Percentiles rank a stretch among this genome's conserved stretches.
Conservation (phyloP, 306 rosid genomes). For the Sesbania bispinosa region DNA sequence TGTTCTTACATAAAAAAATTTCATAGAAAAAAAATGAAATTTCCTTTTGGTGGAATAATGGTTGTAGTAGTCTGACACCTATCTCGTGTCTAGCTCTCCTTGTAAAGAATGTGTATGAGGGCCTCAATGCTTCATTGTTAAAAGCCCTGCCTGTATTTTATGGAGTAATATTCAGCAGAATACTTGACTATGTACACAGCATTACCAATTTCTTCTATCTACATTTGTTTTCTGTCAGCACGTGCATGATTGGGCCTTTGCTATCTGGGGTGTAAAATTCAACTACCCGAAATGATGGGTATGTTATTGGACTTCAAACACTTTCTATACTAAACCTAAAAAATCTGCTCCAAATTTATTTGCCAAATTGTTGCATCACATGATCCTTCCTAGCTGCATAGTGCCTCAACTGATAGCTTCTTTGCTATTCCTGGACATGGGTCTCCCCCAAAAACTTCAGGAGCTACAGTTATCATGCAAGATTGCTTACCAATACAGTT, state of each 20-base stretch:
- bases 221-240: constrained; percentile 28
- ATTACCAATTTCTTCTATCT: constrained; percentile 39
- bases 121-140: constrained; percentile 16
- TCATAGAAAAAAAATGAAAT: constrained; percentile 10
- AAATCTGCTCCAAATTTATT: constrained; percentile 25
- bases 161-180: constrained; percentile 26
- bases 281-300: background rate
- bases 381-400: constrained; percentile 47
- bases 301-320: background rate
- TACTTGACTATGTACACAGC: constrained; percentile 33
- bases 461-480: constrained; percentile 47
- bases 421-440: constrained; percentile 53
- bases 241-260: constrained; percentile 6
- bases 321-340: constrained; percentile 18
- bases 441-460: constrained; percentile 62
- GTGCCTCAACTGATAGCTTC: constrained; percentile 56
- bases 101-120: constrained; percentile 6
- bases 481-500: constrained; percentile 58
- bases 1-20: constrained; percentile 23
- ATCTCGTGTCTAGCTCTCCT: background rate
- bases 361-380: constrained; percentile 14
- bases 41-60: constrained; percentile 11
- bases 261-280: constrained; percentile 2
- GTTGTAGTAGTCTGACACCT: constrained; percentile 9
- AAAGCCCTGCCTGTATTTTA: constrained; percentile 18